Conservation (phyloP, 495 filamentous ascomycete species). For the Penicillium angulare region DNA sequence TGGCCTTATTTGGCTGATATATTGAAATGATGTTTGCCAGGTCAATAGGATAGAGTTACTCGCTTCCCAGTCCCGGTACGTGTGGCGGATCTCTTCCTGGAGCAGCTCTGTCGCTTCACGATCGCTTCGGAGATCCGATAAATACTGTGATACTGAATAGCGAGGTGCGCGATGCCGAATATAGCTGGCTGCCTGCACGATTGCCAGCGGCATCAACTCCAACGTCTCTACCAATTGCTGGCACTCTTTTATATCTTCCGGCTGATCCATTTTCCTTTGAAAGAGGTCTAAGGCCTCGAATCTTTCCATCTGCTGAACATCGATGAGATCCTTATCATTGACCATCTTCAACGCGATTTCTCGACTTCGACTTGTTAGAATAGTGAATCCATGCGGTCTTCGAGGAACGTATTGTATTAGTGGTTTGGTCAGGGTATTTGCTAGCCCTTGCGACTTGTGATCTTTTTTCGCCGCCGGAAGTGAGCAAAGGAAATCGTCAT, state of each 20-base stretch:
- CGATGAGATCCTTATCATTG: constrained; percentile 18
- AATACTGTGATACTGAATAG: constrained; percentile 28
- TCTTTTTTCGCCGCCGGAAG: not conserved
- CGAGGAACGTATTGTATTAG: not conserved
- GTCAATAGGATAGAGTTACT: constrained; percentile 8
- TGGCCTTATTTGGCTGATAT: not conserved
- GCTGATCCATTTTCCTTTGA: not conserved
- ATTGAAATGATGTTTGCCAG: constrained; percentile 12
- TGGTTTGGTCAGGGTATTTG: not conserved
- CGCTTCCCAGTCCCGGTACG: constrained; percentile 3
- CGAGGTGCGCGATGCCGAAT: constrained; percentile 29
- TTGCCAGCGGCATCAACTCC: constrained; percentile 49
- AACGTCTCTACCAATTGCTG: constrained; percentile 32
- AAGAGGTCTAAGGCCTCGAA: not conserved
- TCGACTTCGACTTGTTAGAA: not conserved
- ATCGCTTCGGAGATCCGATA: constrained; percentile 31
- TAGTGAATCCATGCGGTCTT: not conserved
- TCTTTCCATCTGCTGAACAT: not conserved
- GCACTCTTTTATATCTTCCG: not conserved
- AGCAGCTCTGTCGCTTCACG: constrained; percentile 8
- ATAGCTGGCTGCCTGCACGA: constrained; percentile 48
- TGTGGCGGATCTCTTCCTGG: not conserved
- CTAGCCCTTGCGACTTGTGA: not conserved
- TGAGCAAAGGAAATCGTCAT: constrained; percentile 21
- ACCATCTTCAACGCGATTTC: constrained; percentile 4